Evolutionary conservation across 441 rosid genomes (phyloP).

Genomic region (Gossypium lobatum): DNA sequence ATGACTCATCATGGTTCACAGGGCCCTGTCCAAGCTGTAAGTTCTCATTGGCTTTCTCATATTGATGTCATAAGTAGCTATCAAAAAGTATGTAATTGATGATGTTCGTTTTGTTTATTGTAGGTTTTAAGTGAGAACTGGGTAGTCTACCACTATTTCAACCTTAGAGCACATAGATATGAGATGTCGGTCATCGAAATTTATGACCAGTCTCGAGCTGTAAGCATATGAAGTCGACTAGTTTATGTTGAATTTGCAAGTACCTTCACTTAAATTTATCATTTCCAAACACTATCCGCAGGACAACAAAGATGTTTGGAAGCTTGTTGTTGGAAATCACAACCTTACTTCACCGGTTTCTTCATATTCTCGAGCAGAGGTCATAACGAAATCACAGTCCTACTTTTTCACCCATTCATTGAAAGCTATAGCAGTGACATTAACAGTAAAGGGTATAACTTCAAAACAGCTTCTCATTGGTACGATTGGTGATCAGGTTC

Average conservation of each 20-base stretch:
- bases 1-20: conserved; percentile 91
- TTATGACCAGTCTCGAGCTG: conserved; percentile 97
- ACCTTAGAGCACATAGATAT: conserved; percentile 91
- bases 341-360: conserved; percentile 84
- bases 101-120: conserved; percentile 21
- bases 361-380: conserved; percentile 81
- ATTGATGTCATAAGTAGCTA: not conserved
- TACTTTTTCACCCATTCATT: conserved; percentile 88
- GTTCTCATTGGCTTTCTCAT: conserved; percentile 22
- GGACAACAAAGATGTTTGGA: conserved; percentile 96
- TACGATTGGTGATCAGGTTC: conserved; percentile 83
- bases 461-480: conserved; percentile 99
- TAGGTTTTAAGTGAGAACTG: conserved; percentile 98
- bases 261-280: conserved; percentile 9
- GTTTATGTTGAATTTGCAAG: conserved; percentile 3
- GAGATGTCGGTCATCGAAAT: conserved; percentile 96
- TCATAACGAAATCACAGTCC: conserved; percentile 81
- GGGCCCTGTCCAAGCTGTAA: conserved; percentile 92
- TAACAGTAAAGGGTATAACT: conserved; percentile 93
- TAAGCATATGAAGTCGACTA: conserved; percentile 33
- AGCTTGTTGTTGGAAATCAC: conserved; percentile 92
- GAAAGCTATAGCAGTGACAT: conserved; percentile 83
- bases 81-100: conserved; percentile 16
- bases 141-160: conserved; percentile 97
- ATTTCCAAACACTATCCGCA: conserved; percentile 28